A percentile compares a stretch with the other conserved stretches of the same genome.
Evolutionary conservation across 2,329 filamentous ascomycete species (phyloP).

Genomic region (Penicillium brasilianum): DNA sequence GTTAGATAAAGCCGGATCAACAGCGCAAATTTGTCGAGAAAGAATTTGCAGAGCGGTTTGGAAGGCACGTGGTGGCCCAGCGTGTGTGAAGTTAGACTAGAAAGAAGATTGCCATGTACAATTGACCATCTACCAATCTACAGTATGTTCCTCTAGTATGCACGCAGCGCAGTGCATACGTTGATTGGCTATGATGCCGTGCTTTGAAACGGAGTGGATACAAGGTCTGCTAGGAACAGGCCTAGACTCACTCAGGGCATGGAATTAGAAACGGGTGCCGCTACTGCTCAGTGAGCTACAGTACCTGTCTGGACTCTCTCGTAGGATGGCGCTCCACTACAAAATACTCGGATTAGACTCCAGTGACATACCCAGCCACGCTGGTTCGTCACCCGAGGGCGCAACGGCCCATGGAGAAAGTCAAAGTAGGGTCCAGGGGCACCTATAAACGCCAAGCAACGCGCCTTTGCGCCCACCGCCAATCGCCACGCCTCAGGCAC

Average conservation of each 20-base stretch:
- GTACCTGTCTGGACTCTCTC: neutral
- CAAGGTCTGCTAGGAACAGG: neutral
- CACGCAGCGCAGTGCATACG: neutral
- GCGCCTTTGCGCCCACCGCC: neutral
- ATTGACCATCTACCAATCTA: neutral
- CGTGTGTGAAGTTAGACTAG: neutral
- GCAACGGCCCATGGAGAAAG: neutral
- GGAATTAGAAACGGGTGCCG: neutral
- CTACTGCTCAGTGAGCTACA: neutral
- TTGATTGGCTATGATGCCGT: neutral
- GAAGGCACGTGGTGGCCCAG: neutral
- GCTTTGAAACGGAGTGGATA: neutral
- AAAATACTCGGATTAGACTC: neutral
- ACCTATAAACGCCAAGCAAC: neutral
- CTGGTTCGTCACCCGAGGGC: neutral
- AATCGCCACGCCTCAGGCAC: conserved; percentile 1
- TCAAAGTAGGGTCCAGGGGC: neutral
- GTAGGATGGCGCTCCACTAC: neutral
- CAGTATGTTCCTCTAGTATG: neutral
- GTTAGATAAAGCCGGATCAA: neutral
- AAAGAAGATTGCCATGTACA: neutral
- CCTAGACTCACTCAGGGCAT: neutral
- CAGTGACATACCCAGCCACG: conserved; percentile 3
- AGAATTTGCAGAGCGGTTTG: neutral
- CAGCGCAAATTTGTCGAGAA: neutral